These are phyloP conservation scores for Fraxinus albicans DNA, from an alignment of 305 asterid species.

Conservation along the genomic window DNA sequence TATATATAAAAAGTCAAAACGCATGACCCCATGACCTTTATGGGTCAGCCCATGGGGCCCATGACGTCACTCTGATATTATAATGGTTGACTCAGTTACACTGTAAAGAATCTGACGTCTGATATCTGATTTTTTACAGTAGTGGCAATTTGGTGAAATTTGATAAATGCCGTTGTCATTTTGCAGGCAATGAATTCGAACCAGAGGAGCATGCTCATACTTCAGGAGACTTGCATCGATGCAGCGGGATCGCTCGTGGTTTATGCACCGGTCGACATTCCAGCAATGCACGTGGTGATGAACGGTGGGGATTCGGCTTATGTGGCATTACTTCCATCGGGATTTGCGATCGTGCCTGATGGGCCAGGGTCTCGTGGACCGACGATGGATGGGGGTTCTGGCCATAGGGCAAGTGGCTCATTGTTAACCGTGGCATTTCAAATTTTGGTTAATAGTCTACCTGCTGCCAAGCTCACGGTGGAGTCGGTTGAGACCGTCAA, in stretches of 20 bases:
- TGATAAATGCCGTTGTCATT: slow-evolving; percentile 26
- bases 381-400: slow-evolving; percentile 28
- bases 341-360: slow-evolving; percentile 70
- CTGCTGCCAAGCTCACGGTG: slow-evolving; percentile 83
- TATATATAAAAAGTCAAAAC: slow-evolving; percentile 30
- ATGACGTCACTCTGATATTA: slow-evolving; percentile 11
- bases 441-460: slow-evolving; percentile 75
- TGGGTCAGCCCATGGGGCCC: slow-evolving; percentile 18
- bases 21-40: slow-evolving; percentile 9
- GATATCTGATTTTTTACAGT: not conserved
- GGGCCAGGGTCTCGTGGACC: slow-evolving; percentile 28
- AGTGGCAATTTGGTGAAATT: not conserved
- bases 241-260: slow-evolving; percentile 91
- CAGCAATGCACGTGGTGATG: slow-evolving; percentile 95
- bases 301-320: slow-evolving; percentile 95
- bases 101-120: slow-evolving; percentile 22
- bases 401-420: slow-evolving; percentile 59
- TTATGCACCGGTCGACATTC: slow-evolving; percentile 97
- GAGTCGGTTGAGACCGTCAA: slow-evolving; percentile 95
- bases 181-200: slow-evolving; percentile 18
- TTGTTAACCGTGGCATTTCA: slow-evolving; percentile 89
- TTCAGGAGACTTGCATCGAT: slow-evolving; percentile 91
- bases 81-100: slow-evolving; percentile 28
- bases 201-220: slow-evolving; percentile 68
- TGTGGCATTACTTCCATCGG: slow-evolving; percentile 90